Base-by-base conservation (phyloP, 768 basidiomycete genomes). In the Boletus rubroflammeus region DNA sequence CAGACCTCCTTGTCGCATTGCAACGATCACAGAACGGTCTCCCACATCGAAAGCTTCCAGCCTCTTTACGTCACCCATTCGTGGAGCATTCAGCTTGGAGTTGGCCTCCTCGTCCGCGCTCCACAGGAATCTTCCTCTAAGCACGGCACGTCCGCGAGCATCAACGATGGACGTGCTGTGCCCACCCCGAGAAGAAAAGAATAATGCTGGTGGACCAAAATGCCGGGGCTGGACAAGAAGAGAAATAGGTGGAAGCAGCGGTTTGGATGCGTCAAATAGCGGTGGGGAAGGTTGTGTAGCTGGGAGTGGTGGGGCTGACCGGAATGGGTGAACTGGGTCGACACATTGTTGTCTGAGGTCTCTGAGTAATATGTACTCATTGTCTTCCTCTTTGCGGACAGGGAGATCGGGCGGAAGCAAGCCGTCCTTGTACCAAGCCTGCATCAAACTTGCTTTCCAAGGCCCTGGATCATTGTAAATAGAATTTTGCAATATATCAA, bases 161-260 rank as follows among this genome's bases (percentile, higher is more conserved):
- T 93, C 91, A 17, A 93, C 91, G 49, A 93, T 90, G 5, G 88
- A 78, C 0, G 91, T 93, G 62, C 90, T 93, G 63, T 92, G 90
- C 1, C 91, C 91, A 21, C 91, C 91, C n/a, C 91, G 84, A 10
- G 90, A 88, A 10, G 90, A 91, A 68, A 81, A 93, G 72, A 93
- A 93, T 17, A 93, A 69, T 1, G 91, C 88, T 5, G 91, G 91
- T 23, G 91, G 91, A 0, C 91, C 91, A 62, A 90, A 93, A 66
- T 90, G 90, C 36, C 77, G 79, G 9, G 91, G 86, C 61, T 93
- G 91, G 14, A 83, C 65, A 19, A 93, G 75, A 6, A 93, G 76
- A 17, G 91, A 93, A 49, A 90, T 85, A 0, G 90, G 90, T 7
- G 73, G 67, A 25, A 93, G 75, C 0, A 93, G 70, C 1, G 86